Evolutionary conservation across 768 basidiomycete genomes (phyloP).

Genomic region (Suillus tomentosus): DNA sequence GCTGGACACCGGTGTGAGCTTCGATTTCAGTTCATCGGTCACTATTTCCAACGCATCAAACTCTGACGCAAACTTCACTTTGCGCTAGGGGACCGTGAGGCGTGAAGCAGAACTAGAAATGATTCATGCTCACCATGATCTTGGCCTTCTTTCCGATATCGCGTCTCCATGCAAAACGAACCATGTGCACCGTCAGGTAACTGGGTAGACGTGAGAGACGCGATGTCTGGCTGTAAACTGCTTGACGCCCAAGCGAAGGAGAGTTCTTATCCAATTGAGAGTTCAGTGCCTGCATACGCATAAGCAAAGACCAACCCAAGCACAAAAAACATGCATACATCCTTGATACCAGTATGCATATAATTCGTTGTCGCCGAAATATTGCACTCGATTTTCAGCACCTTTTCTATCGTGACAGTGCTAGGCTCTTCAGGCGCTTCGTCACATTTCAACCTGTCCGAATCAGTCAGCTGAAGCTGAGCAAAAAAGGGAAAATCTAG

Average conservation of each 20-base stretch:
- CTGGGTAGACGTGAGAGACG: conserved; percentile 82
- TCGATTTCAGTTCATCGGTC: conserved; percentile 75
- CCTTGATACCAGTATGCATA: conserved; percentile 82
- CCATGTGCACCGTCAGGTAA: conserved; percentile 91
- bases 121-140: conserved; percentile 71
- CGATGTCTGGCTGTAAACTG: conserved; percentile 78
- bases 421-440: conserved; percentile 81
- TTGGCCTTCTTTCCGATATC: conserved; percentile 94
- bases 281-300: conserved; percentile 66
- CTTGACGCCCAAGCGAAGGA: conserved; percentile 75
- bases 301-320: conserved; percentile 15
- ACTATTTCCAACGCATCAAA: conserved; percentile 83
- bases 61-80: conserved; percentile 91
- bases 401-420: conserved; percentile 63
- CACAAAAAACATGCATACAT: conserved; percentile 45
- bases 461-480: conserved; percentile 24
- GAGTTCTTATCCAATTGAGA: conserved; percentile 87
- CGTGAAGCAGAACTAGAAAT: neutral
- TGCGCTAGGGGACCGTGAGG: conserved; percentile 49
- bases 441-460: conserved; percentile 68
- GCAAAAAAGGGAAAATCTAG: neutral
- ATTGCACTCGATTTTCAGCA: conserved; percentile 92
- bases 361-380: conserved; percentile 87
- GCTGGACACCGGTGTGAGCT: conserved; percentile 68
- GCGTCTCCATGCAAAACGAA: conserved; percentile 91